A percentile compares a stretch with the other conserved stretches of the same genome.
These are phyloP conservation scores for Castanea sativa DNA, from an alignment of 306 rosid genomes.

Conservation along the genomic window DNA sequence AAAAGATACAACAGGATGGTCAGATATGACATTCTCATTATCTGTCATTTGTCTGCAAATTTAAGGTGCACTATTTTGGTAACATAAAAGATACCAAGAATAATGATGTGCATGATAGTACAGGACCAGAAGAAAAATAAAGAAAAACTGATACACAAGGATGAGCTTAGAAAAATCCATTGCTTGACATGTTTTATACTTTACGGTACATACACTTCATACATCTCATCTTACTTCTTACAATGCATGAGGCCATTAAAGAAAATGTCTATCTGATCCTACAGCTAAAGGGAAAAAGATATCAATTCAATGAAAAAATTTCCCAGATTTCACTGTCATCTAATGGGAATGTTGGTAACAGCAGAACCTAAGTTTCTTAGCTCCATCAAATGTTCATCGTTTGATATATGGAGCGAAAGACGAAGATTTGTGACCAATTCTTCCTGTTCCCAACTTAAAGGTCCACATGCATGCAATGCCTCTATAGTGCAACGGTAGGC, in stretches of 20 bases:
- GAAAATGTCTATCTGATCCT: conserved; percentile 39
- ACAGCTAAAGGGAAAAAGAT: conserved; percentile 39
- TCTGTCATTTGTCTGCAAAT: conserved; percentile 13
- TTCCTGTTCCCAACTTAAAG: conserved; percentile 98
- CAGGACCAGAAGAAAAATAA: conserved; percentile 21
- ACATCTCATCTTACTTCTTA: conserved; percentile 63
- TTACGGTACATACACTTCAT: conserved; percentile 46
- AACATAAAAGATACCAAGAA: conserved; percentile 9
- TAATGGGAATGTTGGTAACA: conserved; percentile 56
- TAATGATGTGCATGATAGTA: conserved; percentile 13
- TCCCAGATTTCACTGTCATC: conserved; percentile 55
- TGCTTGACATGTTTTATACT: conserved; percentile 28
- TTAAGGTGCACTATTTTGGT: background rate
- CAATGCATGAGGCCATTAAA: conserved; percentile 47
- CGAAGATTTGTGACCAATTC: conserved; percentile 94
- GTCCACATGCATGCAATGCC: conserved; percentile 93
- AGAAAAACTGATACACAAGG: conserved; percentile 25
- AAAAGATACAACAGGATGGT: background rate
- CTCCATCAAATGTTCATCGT: conserved; percentile 90
- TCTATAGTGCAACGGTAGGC: conserved; percentile 96
- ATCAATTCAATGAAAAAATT: conserved; percentile 3
- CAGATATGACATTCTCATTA: background rate
- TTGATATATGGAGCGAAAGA: conserved; percentile 86
- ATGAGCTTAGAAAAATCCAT: conserved; percentile 28
- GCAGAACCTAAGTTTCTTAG: conserved; percentile 80